Conservation (phyloP, 805 yeast genomes). For the Candida wancherniae region DNA sequence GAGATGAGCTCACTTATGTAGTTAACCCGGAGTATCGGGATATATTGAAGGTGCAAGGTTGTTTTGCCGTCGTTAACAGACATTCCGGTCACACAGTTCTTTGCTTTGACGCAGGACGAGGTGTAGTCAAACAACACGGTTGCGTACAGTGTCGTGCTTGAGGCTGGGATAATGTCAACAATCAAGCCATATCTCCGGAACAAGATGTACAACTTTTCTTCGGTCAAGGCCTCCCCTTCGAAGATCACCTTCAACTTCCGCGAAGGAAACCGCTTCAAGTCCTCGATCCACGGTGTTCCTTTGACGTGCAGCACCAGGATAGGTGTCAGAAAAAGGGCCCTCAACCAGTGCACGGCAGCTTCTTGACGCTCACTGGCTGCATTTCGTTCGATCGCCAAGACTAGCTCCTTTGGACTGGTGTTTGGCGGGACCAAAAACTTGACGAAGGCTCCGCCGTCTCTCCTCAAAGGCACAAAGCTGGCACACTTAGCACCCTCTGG, state of each 20-base stretch:
- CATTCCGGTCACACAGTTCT: conserved; percentile 85
- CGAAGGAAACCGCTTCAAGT: conserved; percentile 73
- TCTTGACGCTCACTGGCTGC: conserved; percentile 20
- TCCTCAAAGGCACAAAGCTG: conserved; percentile 60
- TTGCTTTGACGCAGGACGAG: conserved; percentile 77
- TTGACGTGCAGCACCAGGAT: conserved; percentile 59
- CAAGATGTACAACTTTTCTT: conserved; percentile 74
- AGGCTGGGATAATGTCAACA: conserved; percentile 60
- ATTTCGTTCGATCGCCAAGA: conserved; percentile 46
- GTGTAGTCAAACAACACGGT: conserved; percentile 50
- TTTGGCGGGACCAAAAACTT: conserved; percentile 60
- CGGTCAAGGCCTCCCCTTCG: conserved; percentile 72
- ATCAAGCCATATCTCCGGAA: conserved; percentile 87
- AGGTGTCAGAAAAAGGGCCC: background rate
- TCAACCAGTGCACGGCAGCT: conserved; percentile 14
- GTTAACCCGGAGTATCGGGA: conserved; percentile 50
- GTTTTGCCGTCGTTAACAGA: conserved; percentile 52
- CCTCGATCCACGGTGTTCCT: conserved; percentile 97
- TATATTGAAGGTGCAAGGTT: conserved; percentile 66
- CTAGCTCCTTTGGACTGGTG: conserved; percentile 47
- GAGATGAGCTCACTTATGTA: conserved; percentile 52
- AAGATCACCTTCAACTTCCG: conserved; percentile 58
- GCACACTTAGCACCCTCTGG: conserved; percentile 39
- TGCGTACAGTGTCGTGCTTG: conserved; percentile 45
- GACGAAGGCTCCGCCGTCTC: conserved; percentile 95